Evolutionary conservation across 1,284 basidiomycete species (phyloP), one percentile per base, ranked within the genome.

Genomic region (Moesziomyces antarcticus): DNA sequence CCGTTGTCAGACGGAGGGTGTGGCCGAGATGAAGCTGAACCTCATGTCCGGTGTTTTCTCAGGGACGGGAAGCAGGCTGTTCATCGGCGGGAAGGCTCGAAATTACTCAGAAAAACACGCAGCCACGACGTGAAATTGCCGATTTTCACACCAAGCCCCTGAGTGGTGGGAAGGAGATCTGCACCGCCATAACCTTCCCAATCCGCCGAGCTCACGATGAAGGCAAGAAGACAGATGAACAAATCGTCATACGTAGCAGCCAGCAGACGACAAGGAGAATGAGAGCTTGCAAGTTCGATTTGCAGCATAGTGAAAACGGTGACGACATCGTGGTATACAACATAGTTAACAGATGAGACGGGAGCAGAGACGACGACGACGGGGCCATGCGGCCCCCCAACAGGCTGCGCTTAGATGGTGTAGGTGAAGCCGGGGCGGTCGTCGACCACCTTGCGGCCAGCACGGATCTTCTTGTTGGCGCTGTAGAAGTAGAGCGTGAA

Each of bases 361-460:
- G 6, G 18, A 18, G 18, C 37, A 40, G 14, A 18, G 37, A 40
- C 30, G 30, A 40, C 30, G 30, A 40, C 16, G 37, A 40, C 37
- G 37, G 37, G 7, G 16, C 37, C 3, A 18, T 3, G 37, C 18
- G 37, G 14, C 37, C 37, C 37, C 37, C 18, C 37, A 2, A 40
- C 37, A 1, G 30, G 13, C 30, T 11, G 37, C 14, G 33, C 18
- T 69, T 57, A 76, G 71, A 76, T 73, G 55, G 71, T 73, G 74
- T 76, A 76, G 40, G 67, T 70, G 71, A 76, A 76, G 18, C 74
- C 74, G 41, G 66, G 70, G 20, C 66, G 72, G 56, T 66, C 68
- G 25, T 76, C 74, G 30, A 76, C 64, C 11, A 76, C 63, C 74
- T 76, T 76, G 54, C 48, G 62, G 10, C 74, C 74, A 40, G 57